Evolutionary conservation across 345 rosid genomes (phyloP).

Genomic region (Syzygium oleosum): DNA sequence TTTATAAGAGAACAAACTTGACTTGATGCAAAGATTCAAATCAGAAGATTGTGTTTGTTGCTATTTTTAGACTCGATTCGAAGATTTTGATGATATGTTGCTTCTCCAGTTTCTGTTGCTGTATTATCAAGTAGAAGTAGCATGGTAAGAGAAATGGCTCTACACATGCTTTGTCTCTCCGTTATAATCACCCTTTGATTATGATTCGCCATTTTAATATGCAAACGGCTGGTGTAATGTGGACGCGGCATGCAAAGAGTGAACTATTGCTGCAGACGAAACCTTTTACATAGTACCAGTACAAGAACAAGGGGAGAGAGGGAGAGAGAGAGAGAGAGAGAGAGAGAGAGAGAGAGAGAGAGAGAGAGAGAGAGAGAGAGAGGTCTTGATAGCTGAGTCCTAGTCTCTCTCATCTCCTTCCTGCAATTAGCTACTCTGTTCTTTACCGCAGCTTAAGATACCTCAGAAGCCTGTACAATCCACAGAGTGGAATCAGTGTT

Average conservation of each 20-base stretch:
- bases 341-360: not conserved
- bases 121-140: not conserved
- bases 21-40: not conserved
- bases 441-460: constrained; percentile 14
- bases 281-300: not conserved
- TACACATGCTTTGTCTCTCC: not conserved
- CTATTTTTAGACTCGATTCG: not conserved
- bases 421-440: not conserved
- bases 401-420: not conserved
- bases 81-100: not conserved
- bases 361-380: not conserved
- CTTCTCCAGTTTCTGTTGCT: not conserved
- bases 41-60: not conserved
- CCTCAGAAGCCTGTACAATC: constrained; percentile 10
- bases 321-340: not conserved
- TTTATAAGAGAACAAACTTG: not conserved
- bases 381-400: not conserved
- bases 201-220: not conserved
- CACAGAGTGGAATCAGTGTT: not conserved
- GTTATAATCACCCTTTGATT: not conserved
- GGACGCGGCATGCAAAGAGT: not conserved
- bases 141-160: not conserved
- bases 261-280: not conserved
- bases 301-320: not conserved
- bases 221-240: not conserved